A percentile compares a stretch with the other conserved stretches of the same genome.
phyloP scores from a whole-genome alignment of 164 flowering plant species.

The Magnolia officinalis region DNA sequence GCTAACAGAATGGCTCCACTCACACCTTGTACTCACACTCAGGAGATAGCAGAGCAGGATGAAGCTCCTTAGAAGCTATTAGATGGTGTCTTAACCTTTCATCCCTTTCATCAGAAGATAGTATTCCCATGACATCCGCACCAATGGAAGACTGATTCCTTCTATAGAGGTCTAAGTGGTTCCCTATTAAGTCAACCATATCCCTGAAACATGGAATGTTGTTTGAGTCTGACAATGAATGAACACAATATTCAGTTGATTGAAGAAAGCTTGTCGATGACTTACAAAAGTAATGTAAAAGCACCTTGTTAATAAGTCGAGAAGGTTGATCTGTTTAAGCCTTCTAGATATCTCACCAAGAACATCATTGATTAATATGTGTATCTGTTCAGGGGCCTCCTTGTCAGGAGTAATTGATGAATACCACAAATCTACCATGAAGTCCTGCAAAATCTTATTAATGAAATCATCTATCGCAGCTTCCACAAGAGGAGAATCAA shows the following conservation, averaged over 20 bases:
- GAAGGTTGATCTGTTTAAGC: conserved; percentile 80
- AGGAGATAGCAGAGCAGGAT: conserved; percentile 89
- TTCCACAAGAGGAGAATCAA: conserved; percentile 88
- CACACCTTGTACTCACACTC: conserved; percentile 99
- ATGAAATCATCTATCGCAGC: conserved; percentile 73
- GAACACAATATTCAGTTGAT: conserved; percentile 7
- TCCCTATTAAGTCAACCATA: conserved; percentile 70
- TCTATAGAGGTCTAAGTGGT: conserved; percentile 86
- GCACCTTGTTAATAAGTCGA: conserved; percentile 92
- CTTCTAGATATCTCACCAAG: conserved; percentile 83
- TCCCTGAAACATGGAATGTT: conserved; percentile 59
- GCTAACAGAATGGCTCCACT: conserved; percentile 20
- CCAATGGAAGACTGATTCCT: conserved; percentile 87
- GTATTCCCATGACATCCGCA: conserved; percentile 77
- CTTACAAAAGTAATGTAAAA: conserved; percentile 28
- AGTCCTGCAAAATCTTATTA: conserved; percentile 68
- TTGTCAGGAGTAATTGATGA: conserved; percentile 80
- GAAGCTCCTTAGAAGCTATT: conserved; percentile 85
- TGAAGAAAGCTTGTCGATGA: conserved; percentile 16
- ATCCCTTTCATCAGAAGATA: conserved; percentile 93
- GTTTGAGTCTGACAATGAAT: conserved; percentile 11
- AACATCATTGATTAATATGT: conserved; percentile 58
- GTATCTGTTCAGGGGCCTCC: conserved; percentile 81
- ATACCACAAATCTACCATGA: conserved; percentile 89
- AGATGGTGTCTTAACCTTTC: conserved; percentile 88